Base-by-base conservation (phyloP, 2,329 filamentous ascomycete species). In the Fusarium graminum region DNA sequence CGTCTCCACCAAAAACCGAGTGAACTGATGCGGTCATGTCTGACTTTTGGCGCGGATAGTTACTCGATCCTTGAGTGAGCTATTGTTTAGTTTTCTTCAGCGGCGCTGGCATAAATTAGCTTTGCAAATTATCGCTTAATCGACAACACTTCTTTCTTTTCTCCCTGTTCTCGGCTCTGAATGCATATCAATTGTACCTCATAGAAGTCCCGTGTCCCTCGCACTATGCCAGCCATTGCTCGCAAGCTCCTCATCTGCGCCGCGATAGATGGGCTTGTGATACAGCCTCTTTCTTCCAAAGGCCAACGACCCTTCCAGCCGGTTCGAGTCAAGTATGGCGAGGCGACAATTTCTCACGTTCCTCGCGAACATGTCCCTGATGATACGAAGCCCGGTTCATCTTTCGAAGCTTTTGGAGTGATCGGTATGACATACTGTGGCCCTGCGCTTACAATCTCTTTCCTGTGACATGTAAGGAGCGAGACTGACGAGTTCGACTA, bases 161-260 rank as follows among this genome's bases (percentile, higher is more conserved):
- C 58, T 38, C 50, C 47, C 39, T 65, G 43, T 30, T 36, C 39
- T 45, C 47, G 32, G 44, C 19, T 57, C 38, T 58, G 52, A 42
- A 62, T 66, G 69, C 40, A 40, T 52, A 39, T 36, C 26, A 19
- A 44, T 39, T 22, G 32, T 46, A 25, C 42, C 26, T 59, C 56
- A 59, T 65, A 34, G 55, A 28, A 55, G 17, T 43, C 38, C 57
- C 57, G 58, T 62, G 55, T 47, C 43, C 54, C 59, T 51, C 65
- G 67, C 72, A 77, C 65, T 56, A 95, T 96, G 93, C 90, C 92
- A 55, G 85, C 86, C 68, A 81, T 97, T 62, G 88, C 91, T 59
- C 90, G 92, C 75, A 96, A 95, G 79, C 81, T 97, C 54, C 76
- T 93, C 67, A 88, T 97, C 69, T 90, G 90, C 78, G 92, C 93